Conservation (phyloP, 768 basidiomycete species). For the Psilocybe tampanensis region DNA sequence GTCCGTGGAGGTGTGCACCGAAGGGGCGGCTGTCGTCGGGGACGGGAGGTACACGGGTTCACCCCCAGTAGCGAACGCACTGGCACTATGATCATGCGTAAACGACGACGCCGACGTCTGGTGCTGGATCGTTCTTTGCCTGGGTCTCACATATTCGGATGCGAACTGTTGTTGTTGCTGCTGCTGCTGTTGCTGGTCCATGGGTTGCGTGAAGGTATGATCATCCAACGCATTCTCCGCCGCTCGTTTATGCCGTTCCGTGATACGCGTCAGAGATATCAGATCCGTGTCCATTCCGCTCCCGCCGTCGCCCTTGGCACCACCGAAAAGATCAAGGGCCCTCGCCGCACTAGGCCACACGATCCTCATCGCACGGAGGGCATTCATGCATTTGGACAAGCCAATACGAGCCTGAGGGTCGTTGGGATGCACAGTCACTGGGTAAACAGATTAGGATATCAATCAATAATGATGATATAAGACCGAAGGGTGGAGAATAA, state of each 20-base stretch:
- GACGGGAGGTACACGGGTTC: constrained; percentile 7
- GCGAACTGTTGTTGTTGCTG: too few species aligned
- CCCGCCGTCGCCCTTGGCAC: constrained; percentile 48
- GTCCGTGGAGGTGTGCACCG: constrained; percentile 9
- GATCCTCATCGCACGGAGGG: constrained; percentile 63
- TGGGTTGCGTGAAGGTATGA: constrained; percentile 15
- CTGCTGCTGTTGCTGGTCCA: not conserved
- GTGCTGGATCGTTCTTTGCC: constrained; percentile 6
- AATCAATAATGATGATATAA: not conserved
- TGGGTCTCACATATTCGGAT: constrained; percentile 12
- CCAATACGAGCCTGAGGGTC: constrained; percentile 74
- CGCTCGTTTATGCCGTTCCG: constrained; percentile 57
- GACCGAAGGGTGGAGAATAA: not conserved
- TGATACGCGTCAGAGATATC: constrained; percentile 19
- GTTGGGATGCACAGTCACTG: constrained; percentile 64
- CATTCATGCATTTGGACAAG: constrained; percentile 66
- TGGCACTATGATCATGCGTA: constrained; percentile 8
- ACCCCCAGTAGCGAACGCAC: constrained; percentile 4
- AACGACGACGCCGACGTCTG: constrained; percentile 2
- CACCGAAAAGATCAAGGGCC: constrained; percentile 71
- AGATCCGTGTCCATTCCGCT: constrained; percentile 10
- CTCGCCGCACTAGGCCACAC: constrained; percentile 81
- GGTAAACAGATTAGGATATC: not conserved
- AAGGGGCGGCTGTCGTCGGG: constrained; percentile 8
- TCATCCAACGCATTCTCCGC: constrained; percentile 54